Conservation (phyloP, 2,329 filamentous ascomycete genomes). For the Claviceps quebecensis region DNA sequence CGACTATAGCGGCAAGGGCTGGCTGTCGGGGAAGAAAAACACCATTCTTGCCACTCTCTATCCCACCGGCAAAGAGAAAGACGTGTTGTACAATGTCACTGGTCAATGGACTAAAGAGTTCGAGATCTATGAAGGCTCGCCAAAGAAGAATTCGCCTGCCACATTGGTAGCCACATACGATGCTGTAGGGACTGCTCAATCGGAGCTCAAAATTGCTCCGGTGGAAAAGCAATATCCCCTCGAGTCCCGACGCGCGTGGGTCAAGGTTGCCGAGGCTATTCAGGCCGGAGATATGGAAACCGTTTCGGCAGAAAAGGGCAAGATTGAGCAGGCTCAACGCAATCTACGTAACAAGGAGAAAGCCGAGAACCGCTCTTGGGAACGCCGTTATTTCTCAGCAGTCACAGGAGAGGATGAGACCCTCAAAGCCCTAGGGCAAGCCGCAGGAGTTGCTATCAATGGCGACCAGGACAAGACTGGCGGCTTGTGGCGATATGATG, state of each 20-base stretch:
- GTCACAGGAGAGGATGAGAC: conserved; percentile 31
- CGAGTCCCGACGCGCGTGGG: conserved; percentile 80
- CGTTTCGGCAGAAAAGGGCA: conserved; percentile 64
- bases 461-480: conserved; percentile 48
- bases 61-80: conserved; percentile 55
- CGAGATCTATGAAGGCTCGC: conserved; percentile 54
- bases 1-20: conserved; percentile 86
- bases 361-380: conserved; percentile 63
- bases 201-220: conserved; percentile 56
- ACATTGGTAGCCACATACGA: conserved; percentile 46
- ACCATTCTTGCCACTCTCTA: conserved; percentile 65
- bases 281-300: conserved; percentile 70
- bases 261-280: conserved; percentile 70
- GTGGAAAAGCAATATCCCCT: conserved; percentile 72
- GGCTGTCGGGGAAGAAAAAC: conserved; percentile 94
- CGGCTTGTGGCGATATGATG: conserved; percentile 45
- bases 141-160: conserved; percentile 33
- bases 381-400: conserved; percentile 65
- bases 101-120: conserved; percentile 87
- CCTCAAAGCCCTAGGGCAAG: conserved; percentile 29
- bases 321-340: conserved; percentile 83
- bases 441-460: conserved; percentile 32
- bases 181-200: conserved; percentile 41
- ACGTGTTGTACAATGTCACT: conserved; percentile 64
- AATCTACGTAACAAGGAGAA: conserved; percentile 57